Evolutionary conservation across 169 alveolate genomes (phyloP).

Genomic region (Ichthyophthirius multifiliis): DNA sequence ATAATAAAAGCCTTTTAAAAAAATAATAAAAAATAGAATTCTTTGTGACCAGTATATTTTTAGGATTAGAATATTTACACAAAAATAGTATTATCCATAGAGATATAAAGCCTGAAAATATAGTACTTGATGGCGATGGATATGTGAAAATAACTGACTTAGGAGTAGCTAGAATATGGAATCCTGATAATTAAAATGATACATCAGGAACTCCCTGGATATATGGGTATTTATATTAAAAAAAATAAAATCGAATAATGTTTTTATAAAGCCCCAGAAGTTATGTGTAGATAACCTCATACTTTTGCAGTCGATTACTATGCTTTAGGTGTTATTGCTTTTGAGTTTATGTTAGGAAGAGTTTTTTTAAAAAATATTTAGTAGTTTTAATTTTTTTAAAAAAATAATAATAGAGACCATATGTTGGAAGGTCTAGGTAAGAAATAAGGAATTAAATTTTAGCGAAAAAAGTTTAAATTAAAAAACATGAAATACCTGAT

Average conservation of each 20-base stretch:
- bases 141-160: slow-evolving; percentile 66
- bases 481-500: slow-evolving; percentile 60
- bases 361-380: background rate
- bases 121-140: slow-evolving; percentile 69
- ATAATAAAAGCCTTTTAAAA: background rate
- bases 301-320: slow-evolving; percentile 80
- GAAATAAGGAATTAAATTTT: slow-evolving; percentile 74
- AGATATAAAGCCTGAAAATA: slow-evolving; percentile 77
- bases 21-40: slow-evolving; percentile 29
- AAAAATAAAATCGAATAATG: background rate
- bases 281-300: slow-evolving; percentile 72
- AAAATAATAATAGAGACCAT: slow-evolving; percentile 40
- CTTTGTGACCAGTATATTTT: slow-evolving; percentile 65
- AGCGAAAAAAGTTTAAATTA: slow-evolving; percentile 56
- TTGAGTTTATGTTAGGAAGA: slow-evolving; percentile 73
- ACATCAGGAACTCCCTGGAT: slow-evolving; percentile 84
- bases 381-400: background rate
- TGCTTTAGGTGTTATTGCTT: slow-evolving; percentile 80
- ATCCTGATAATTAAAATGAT: slow-evolving; percentile 66
- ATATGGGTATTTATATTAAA: slow-evolving; percentile 65
- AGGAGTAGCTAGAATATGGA: slow-evolving; percentile 78
- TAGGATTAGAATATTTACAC: slow-evolving; percentile 67
- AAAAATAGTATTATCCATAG: slow-evolving; percentile 63
- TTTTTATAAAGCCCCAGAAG: slow-evolving; percentile 57
- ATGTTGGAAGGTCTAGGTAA: slow-evolving; percentile 65